A percentile compares a stretch with the other conserved stretches of the same genome.
Conservation (phyloP, 441 rosid species). For the Croton laevigatus region DNA sequence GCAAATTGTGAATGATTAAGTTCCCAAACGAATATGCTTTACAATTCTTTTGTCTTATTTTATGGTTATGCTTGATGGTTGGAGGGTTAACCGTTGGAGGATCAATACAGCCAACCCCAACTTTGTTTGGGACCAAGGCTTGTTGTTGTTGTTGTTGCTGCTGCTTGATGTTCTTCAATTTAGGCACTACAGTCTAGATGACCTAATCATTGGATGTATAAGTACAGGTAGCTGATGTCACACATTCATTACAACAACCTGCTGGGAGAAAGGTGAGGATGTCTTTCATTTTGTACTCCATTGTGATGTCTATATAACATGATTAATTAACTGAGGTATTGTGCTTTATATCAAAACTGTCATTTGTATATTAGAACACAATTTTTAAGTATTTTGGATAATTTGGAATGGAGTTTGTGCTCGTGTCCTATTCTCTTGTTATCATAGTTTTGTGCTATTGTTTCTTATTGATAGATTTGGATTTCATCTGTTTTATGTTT, state of each 20-base stretch:
- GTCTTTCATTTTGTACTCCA: conserved; percentile 8
- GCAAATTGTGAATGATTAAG: background rate
- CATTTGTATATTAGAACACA: conserved; percentile 1
- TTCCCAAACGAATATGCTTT: background rate
- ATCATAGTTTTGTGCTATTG: background rate
- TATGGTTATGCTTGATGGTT: background rate
- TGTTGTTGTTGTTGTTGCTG: too few relatives aligned
- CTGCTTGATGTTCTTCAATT: conserved; percentile 6
- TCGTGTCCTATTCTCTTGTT: background rate
- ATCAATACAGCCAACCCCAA: too few relatives aligned
- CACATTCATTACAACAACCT: conserved; percentile 95
- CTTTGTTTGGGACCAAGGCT: too few relatives aligned
- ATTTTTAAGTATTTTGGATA: background rate
- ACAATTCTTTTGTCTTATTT: conserved; percentile 4
- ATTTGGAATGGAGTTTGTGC: background rate
- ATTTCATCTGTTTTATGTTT: background rate
- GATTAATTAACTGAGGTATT: background rate
- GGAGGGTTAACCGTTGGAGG: too few relatives aligned
- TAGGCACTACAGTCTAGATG: conserved; percentile 2
- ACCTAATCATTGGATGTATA: conserved; percentile 15
- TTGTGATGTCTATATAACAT: background rate
- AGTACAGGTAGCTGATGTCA: conserved; percentile 84
- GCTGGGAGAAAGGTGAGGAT: conserved; percentile 78
- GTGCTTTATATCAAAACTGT: background rate
- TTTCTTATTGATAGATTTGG: background rate